These are phyloP conservation scores for Senecio squalidus DNA, from an alignment of 140 eudicot species.

Conservation along the genomic window DNA sequence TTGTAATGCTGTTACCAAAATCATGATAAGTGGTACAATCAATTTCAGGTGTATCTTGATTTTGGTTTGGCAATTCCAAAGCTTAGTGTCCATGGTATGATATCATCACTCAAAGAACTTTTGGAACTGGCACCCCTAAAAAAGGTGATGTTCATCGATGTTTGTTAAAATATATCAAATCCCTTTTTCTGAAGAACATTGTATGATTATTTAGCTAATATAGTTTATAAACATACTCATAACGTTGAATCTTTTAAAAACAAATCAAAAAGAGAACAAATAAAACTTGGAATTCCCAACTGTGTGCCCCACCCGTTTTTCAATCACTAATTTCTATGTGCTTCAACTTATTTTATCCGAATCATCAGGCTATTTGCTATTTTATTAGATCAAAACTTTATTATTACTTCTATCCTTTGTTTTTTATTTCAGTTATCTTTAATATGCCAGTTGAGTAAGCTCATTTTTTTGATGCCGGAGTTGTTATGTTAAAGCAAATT, in stretches of 20 bases:
- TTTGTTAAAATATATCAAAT: too few relatives aligned
- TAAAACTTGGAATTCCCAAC: too few relatives aligned
- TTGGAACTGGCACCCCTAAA: slow-evolving; percentile 88
- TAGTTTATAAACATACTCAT: too few relatives aligned
- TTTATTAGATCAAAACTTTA: neutral
- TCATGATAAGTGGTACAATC: slow-evolving; percentile 5
- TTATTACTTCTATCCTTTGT: slow-evolving; percentile 1
- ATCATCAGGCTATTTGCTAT: neutral
- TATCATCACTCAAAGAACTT: slow-evolving; percentile 82
- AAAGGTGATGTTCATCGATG: slow-evolving; percentile 52
- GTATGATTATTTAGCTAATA: too few relatives aligned
- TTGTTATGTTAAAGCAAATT: slow-evolving; percentile 11
- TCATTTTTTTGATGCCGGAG: slow-evolving; percentile 1
- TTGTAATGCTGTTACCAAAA: slow-evolving; percentile 15
- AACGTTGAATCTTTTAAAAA: too few relatives aligned
- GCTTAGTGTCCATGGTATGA: slow-evolving; percentile 91
- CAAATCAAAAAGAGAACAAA: too few relatives aligned
- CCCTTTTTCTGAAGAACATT: too few relatives aligned
- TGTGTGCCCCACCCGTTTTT: too few relatives aligned
- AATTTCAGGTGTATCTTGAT: slow-evolving; percentile 77
- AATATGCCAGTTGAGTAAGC: neutral
- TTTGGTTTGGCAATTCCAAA: slow-evolving; percentile 89
- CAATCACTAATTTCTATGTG: too few relatives aligned
- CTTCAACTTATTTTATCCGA: neutral
- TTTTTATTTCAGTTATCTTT: neutral